Conservation (phyloP, 208 protist genomes). For the Trypanosoma platydactyli region DNA sequence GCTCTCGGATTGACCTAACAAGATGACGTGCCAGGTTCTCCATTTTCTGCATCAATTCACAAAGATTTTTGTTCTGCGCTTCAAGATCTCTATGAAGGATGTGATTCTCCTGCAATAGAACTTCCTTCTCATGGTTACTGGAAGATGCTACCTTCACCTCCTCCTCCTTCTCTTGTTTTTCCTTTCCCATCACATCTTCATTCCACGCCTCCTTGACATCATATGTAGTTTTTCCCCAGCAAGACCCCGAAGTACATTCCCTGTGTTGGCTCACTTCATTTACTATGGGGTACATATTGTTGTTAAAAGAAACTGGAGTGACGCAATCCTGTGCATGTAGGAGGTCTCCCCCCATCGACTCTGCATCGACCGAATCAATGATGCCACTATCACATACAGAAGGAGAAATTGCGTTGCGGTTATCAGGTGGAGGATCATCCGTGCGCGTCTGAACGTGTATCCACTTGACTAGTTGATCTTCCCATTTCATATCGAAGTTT, state of each 20-base stretch:
- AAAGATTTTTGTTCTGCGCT: conserved; percentile 46
- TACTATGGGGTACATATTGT: neutral
- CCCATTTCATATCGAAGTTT: conserved; percentile 17
- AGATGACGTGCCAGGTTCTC: conserved; percentile 81
- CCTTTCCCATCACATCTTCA: neutral
- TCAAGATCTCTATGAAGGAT: conserved; percentile 40
- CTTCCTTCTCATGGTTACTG: neutral
- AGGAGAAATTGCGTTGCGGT: neutral
- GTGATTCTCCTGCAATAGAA: conserved; percentile 42
- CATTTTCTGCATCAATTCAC: conserved; percentile 61
- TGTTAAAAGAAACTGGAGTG: neutral
- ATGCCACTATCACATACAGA: neutral
- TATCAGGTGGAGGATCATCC: neutral
- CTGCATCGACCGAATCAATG: neutral
- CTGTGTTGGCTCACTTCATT: neutral
- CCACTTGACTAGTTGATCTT: conserved; percentile 12
- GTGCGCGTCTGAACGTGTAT: neutral
- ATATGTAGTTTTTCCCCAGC: neutral
- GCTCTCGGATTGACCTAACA: conserved; percentile 73
- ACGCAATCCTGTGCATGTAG: neutral
- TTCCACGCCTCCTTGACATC: neutral
- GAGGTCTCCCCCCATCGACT: neutral
- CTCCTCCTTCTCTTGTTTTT: conserved; percentile 5
- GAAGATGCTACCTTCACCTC: neutral
- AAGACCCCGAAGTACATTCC: neutral